These are phyloP conservation scores for Suhomyces panamericanus DNA, from an alignment of 1,139 yeast species.

Conservation along the genomic window DNA sequence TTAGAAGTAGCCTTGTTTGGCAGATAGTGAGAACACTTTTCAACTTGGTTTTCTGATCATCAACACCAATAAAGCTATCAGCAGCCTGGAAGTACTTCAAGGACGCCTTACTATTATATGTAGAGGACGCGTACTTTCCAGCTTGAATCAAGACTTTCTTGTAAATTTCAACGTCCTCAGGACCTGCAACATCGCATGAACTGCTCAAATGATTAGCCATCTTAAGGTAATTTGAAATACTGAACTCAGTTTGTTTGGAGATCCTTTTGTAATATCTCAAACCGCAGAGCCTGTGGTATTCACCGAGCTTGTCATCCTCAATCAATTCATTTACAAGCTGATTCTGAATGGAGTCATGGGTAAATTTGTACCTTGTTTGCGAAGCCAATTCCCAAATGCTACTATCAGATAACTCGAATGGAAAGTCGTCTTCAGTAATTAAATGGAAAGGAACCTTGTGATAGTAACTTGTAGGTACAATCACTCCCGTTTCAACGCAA, in stretches of 20 bases:
- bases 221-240: constrained; percentile 27
- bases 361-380: constrained; percentile 32
- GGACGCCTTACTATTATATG: constrained; percentile 34
- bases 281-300: constrained; percentile 45
- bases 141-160: constrained; percentile 36
- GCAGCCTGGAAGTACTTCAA: constrained; percentile 34
- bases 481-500: constrained; percentile 34
- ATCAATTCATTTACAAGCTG: constrained; percentile 28
- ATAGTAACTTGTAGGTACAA: constrained; percentile 44
- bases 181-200: constrained; percentile 28
- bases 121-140: constrained; percentile 38
- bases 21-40: constrained; percentile 34
- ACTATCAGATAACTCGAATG: constrained; percentile 39
- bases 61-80: constrained; percentile 23
- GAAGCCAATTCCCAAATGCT: constrained; percentile 40
- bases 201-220: constrained; percentile 38
- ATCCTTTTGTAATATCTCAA: constrained; percentile 36
- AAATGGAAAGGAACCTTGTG: constrained; percentile 52
- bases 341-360: constrained; percentile 39
- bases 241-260: constrained; percentile 19
- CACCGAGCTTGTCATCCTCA: constrained; percentile 27
- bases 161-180: constrained; percentile 30
- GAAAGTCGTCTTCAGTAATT: constrained; percentile 31
- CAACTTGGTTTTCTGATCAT: constrained; percentile 22
- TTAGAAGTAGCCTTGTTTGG: constrained; percentile 30